These are phyloP conservation scores for Linnemannia zychae DNA, from an alignment of 192 early-diverging fungal species.

Conservation along the genomic window DNA sequence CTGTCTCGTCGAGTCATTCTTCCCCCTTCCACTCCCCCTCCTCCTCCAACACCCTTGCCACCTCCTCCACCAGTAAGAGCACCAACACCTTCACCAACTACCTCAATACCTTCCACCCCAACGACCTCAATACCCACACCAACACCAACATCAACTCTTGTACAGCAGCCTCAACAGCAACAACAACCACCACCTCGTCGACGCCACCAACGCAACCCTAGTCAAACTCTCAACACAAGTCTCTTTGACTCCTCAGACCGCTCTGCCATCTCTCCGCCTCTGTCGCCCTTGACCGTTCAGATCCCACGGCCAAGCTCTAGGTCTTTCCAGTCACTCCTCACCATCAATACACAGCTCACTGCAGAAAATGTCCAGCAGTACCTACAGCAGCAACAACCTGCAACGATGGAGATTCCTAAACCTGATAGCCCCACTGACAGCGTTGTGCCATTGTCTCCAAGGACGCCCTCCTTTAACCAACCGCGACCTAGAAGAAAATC, in stretches of 20 bases:
- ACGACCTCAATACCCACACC: background rate
- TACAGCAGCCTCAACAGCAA: background rate
- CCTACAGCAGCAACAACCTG: background rate
- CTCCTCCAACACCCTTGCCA: background rate
- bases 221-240: conserved; percentile 28
- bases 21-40: conserved; percentile 18
- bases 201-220: conserved; percentile 32
- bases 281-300: conserved; percentile 40
- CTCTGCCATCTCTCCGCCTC: conserved; percentile 28
- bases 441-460: background rate
- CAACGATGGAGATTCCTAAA: background rate
- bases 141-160: background rate
- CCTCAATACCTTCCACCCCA: background rate
- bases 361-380: conserved; percentile 14
- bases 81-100: background rate
- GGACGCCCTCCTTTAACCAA: background rate
- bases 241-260: conserved; percentile 23
- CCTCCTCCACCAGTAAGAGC: background rate
- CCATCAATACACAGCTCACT: background rate
- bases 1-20: background rate
- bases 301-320: conserved; percentile 27
- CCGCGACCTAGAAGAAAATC: conserved; percentile 5
- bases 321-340: background rate
- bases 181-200: conserved; percentile 7
- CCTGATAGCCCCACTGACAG: conserved; percentile 25